Conservation (phyloP, 163 green algal species). For the Prototheca stagnorum region DNA sequence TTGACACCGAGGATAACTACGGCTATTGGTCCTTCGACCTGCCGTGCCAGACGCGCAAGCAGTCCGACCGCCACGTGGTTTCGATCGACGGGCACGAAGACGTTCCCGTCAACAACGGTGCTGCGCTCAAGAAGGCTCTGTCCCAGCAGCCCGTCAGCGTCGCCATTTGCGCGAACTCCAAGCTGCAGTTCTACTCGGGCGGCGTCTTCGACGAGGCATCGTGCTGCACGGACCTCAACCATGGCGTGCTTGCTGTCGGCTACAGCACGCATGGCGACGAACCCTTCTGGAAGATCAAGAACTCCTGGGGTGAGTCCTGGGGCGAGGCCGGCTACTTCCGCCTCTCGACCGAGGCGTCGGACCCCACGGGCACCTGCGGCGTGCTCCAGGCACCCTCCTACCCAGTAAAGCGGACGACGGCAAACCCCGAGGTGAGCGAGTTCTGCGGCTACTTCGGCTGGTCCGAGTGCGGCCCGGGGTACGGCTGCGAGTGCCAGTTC, state of each 20-base stretch:
- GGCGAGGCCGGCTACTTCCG: slow-evolving; percentile 52
- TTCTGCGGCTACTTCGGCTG: slow-evolving; percentile 66
- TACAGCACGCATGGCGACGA: slow-evolving; percentile 39
- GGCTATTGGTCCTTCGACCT: slow-evolving; percentile 21
- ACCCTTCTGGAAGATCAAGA: slow-evolving; percentile 84
- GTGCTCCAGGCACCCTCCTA: slow-evolving; percentile 72
- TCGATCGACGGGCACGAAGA: slow-evolving; percentile 67
- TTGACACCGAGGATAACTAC: slow-evolving; percentile 86
- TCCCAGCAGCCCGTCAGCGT: slow-evolving; percentile 54
- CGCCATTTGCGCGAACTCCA: slow-evolving; percentile 47
- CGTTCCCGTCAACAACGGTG: slow-evolving; percentile 50
- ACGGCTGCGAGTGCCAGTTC: slow-evolving; percentile 18
- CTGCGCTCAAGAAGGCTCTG: slow-evolving; percentile 49
- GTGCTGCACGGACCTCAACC: slow-evolving; percentile 72
- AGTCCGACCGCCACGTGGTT: slow-evolving; percentile 35
- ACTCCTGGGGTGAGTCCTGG: slow-evolving; percentile 40
- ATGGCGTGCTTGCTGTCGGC: slow-evolving; percentile 84
- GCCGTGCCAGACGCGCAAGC: slow-evolving; percentile 5
- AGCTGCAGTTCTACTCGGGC: slow-evolving; percentile 52
- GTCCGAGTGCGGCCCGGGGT: slow-evolving; percentile 18
- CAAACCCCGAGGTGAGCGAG: slow-evolving; percentile 57
- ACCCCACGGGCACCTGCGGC: slow-evolving; percentile 57
- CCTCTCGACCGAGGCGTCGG: slow-evolving; percentile 22
- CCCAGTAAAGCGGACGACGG: slow-evolving; percentile 47
- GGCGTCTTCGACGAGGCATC: slow-evolving; percentile 31